Percentiles rank a stretch among this genome's conserved stretches.
These are phyloP conservation scores for Pestalotiopsis sp. DNA, from an alignment of 2,329 filamentous ascomycete species.

Conservation along the genomic window DNA sequence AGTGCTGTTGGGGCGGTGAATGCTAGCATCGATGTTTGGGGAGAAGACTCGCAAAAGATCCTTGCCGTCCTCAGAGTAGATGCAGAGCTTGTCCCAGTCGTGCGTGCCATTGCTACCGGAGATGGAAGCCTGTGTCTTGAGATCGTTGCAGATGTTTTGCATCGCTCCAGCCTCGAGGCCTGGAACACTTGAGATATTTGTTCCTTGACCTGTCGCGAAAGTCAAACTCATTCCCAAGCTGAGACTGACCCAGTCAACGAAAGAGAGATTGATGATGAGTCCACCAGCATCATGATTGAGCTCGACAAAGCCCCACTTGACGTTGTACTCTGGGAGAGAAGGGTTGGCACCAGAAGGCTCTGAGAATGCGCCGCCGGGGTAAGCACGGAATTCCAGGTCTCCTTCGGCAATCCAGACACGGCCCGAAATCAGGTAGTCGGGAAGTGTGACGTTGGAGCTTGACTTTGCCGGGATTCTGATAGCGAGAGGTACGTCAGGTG, in stretches of 20 bases:
- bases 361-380: slow-evolving; percentile 34
- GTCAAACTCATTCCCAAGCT: slow-evolving; percentile 47
- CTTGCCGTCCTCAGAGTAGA: slow-evolving; percentile 27
- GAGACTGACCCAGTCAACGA: slow-evolving; percentile 51
- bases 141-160: slow-evolving; percentile 34
- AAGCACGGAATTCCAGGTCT: slow-evolving; percentile 33
- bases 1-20: slow-evolving; percentile 23
- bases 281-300: slow-evolving; percentile 33
- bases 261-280: slow-evolving; percentile 47
- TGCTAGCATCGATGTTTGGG: slow-evolving; percentile 37
- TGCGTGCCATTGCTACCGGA: slow-evolving; percentile 12
- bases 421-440: slow-evolving; percentile 19
- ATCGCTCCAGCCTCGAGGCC: slow-evolving; percentile 38
- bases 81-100: slow-evolving; percentile 39
- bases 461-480: background rate
- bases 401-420: slow-evolving; percentile 37
- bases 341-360: slow-evolving; percentile 43
- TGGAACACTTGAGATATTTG: slow-evolving; percentile 29
- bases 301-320: slow-evolving; percentile 48
- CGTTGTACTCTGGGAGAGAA: slow-evolving; percentile 34
- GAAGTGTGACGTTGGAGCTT: background rate
- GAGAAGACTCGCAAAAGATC: slow-evolving; percentile 42
- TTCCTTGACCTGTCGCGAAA: slow-evolving; percentile 27
- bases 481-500: background rate
- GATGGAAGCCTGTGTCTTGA: background rate